Base-by-base conservation (phyloP, 2,329 filamentous ascomycete species). In the Ciborinia camelliae region DNA sequence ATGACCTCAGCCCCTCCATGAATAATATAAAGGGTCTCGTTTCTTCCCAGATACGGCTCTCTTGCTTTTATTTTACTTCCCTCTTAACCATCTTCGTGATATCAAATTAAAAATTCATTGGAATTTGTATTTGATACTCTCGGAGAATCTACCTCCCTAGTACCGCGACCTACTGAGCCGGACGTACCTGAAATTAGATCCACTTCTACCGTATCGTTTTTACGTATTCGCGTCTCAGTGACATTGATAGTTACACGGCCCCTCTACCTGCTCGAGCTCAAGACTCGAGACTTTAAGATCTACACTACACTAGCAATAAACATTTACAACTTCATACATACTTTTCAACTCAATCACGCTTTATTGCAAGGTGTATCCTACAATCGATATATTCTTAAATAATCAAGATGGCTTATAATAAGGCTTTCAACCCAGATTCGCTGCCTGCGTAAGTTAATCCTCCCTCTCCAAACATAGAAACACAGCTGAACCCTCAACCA, bases 361-460 rank as follows among this genome's bases (percentile, higher is more conserved):
- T 37, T 5, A 32, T 26, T 32, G 51, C 32, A 2, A 54, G 10
- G n/a, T 7, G 20, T 10, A n/a, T 58, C 26, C 28, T 30, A 15
- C 12, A 23, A 45, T 32, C 26, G 1, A 58, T 12, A 58, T 12
- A 32, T 30, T 4, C 12, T 45, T 39, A 23, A 32, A 45, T n/a
- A 23, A 23, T 32, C 69, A 78, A 75, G 67, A 98, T 98, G 94
- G 94, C 94, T 64, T 98, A 98, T 83, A 96, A 96, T 79, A 88
- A 87, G 77, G 86, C 89, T 64, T 95, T 92, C 81, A 96, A 99
- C 77, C 93, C 93, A 41, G 94, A 99, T 81, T 91, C 92, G 76
- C 86, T 99, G 69, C 94, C 94, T 75, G 92, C 92, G 90, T 95
- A 83, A 80, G 89, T 79, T 62, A 51, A 55, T 18, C 50, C 45